Percentiles rank a stretch among this genome's conserved stretches.
phyloP scores from a whole-genome alignment of 2,329 filamentous ascomycete genomes.

The Lasiodiplodia sp. region DNA sequence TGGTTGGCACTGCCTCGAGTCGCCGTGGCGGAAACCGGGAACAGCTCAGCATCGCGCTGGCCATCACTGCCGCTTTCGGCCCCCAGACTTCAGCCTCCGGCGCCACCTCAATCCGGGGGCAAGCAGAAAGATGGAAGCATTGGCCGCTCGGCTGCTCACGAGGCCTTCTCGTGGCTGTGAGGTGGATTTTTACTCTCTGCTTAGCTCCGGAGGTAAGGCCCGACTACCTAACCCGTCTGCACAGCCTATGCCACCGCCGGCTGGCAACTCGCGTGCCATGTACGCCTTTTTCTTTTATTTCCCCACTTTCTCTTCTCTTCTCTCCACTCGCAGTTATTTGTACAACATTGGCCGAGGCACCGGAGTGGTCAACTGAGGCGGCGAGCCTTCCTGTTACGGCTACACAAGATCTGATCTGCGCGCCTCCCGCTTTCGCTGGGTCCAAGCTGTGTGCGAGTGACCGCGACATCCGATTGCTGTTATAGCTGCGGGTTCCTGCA shows the following conservation, averaged over 20 bases:
- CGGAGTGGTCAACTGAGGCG: not conserved
- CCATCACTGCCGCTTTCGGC: slow-evolving; percentile 5
- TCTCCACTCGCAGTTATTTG: not conserved
- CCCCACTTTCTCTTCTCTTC: not conserved
- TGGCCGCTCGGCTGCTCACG: not conserved
- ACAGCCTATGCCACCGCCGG: not conserved
- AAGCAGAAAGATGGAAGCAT: not conserved
- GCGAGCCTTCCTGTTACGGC: slow-evolving; percentile 11
- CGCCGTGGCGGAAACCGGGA: not conserved
- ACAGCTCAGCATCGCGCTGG: slow-evolving; percentile 6
- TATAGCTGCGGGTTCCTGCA: slow-evolving; percentile 23
- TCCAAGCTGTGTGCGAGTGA: not conserved
- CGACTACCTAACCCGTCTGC: not conserved
- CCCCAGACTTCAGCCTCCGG: not conserved
- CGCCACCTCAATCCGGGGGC: slow-evolving; percentile 9
- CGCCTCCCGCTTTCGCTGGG: not conserved
- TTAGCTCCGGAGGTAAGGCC: not conserved
- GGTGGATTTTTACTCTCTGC: not conserved
- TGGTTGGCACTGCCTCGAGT: slow-evolving; percentile 3
- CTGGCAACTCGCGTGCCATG: not conserved
- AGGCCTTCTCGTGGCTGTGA: slow-evolving; percentile 5
- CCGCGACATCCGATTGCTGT: not conserved
- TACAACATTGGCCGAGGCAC: not conserved
- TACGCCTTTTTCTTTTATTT: not conserved
- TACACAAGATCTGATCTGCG: not conserved